phyloP scores from a whole-genome alignment of 306 rosid species.

The Albizia julibrissin region DNA sequence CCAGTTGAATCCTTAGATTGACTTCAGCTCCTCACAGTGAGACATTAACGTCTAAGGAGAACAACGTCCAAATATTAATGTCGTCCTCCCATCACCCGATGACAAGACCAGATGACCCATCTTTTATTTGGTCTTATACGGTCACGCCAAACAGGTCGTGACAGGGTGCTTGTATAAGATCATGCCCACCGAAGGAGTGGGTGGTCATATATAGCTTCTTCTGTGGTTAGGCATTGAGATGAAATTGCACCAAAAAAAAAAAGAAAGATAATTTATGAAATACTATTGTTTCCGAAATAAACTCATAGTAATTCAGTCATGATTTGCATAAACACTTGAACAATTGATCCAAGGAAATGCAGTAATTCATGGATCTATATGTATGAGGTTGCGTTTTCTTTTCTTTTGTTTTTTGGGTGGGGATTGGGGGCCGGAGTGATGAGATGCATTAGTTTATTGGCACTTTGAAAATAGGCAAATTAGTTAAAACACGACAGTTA shows the following conservation, averaged over 20 bases:
- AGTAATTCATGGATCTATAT: background rate
- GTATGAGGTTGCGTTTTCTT: too few relatives aligned
- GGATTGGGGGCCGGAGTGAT: too few relatives aligned
- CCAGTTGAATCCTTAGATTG: too few relatives aligned
- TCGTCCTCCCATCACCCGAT: too few relatives aligned
- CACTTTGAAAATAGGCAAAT: background rate
- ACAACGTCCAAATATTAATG: too few relatives aligned
- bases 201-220: background rate
- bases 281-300: background rate
- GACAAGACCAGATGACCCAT: too few relatives aligned
- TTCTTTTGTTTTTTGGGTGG: background rate
- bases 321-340: background rate
- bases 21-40: too few relatives aligned
- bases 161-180: background rate
- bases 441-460: background rate
- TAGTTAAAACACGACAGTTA: background rate
- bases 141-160: too few relatives aligned
- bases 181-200: too few relatives aligned
- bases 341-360: background rate
- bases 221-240: background rate
- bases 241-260: background rate
- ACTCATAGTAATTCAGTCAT: background rate
- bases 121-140: too few relatives aligned
- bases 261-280: background rate
- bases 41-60: too few relatives aligned